Conservation (phyloP, 2,329 filamentous ascomycete genomes). For the Sordariomycetes sp. region DNA sequence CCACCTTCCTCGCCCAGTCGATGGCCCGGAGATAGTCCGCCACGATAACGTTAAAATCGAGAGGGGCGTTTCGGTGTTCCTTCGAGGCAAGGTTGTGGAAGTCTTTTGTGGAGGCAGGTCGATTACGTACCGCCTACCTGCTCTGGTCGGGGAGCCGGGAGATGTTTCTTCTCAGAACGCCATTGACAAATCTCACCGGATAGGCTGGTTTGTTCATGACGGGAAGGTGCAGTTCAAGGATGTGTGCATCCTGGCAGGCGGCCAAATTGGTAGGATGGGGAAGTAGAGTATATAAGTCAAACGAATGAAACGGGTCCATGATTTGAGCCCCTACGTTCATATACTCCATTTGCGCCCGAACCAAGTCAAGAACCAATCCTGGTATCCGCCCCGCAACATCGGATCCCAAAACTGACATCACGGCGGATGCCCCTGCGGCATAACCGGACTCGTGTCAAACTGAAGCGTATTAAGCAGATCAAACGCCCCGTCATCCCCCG, state of each 20-base stretch:
- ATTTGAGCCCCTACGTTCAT: too few relatives aligned
- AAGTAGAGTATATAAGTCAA: not conserved
- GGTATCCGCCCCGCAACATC: too few relatives aligned
- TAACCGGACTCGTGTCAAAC: constrained; percentile 11
- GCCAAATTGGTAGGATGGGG: not conserved
- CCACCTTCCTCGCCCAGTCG: constrained; percentile 16
- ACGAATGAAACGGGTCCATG: not conserved
- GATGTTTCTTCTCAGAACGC: not conserved
- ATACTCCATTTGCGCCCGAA: too few relatives aligned
- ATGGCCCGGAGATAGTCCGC: constrained; percentile 19
- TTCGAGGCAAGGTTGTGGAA: constrained; percentile 14
- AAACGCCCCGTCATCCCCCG: constrained; percentile 13
- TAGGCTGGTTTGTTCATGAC: constrained; percentile 18
- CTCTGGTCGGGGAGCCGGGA: not conserved
- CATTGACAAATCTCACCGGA: constrained; percentile 4
- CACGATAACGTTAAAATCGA: constrained; percentile 15
- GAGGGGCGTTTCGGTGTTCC: constrained; percentile 12
- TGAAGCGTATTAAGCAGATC: constrained; percentile 15
- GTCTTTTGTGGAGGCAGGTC: constrained; percentile 16
- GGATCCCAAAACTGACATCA: too few relatives aligned
- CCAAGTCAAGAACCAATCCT: too few relatives aligned
- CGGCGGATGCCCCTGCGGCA: not conserved
- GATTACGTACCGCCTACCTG: constrained; percentile 15
- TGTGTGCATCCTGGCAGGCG: not conserved
- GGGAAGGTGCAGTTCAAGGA: constrained; percentile 6